Base-by-base conservation (phyloP, 2,329 filamentous ascomycete genomes). In the Tothia fuscella region DNA sequence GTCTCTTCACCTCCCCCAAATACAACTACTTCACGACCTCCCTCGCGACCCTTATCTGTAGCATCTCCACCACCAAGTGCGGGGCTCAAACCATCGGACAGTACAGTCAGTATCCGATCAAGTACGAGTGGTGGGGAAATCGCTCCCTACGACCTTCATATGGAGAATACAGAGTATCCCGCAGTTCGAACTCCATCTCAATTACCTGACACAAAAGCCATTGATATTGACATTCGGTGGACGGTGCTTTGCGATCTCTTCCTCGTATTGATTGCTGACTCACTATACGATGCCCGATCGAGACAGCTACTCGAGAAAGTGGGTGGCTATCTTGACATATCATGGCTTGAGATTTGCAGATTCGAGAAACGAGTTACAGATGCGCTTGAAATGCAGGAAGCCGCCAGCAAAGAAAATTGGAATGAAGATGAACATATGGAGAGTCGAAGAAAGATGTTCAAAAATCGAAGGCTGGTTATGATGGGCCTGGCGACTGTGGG, bases 311-410 rank as follows among this genome's bases (percentile, higher is more conserved):
- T 98, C 5, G 89, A 96, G 61, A 71, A 76, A 42, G 86, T 96
- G 1, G 91, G 82, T 26, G 71, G 76, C 40, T 80, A 82, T 46
- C 72, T 98, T 51, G 78, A 83, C 31, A 80, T 98, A 6, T 73
- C 80, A 10, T 93, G 85, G 86, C 68, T 93, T 41, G 91, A 98
- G 50, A 93, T 96, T 44, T 93, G 87, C 61, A 79, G 86, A 29
- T 98, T 98, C 54, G 91, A 98, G 63, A 96, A 95, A 64, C 81
- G 87, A 41, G 86, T 98, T 5, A 95, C 91, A 6, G 91, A 98
- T 61, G 87, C 91, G 1, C 67, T 98, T 17, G 91, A 98, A 61
- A 95, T 98, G 86, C 89, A 96, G 62, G 87, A 96, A 60, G 79
- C 83, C 35, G 85, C 86, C 5, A 82, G 87, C 48, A 93, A 89